phyloP scores from a whole-genome alignment of 345 rosid genomes.

The Carallia brachiata region DNA sequence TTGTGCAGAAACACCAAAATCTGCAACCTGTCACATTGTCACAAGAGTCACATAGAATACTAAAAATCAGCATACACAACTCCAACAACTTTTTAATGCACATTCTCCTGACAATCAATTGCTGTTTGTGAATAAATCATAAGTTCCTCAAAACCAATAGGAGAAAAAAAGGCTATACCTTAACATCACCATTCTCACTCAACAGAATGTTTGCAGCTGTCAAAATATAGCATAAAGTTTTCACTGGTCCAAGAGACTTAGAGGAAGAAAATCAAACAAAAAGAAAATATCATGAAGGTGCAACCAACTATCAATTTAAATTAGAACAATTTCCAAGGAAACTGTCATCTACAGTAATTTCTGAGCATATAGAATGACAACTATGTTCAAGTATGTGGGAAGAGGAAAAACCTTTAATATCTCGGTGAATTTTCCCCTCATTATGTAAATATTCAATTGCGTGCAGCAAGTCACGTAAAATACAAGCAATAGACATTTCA shows the following conservation, averaged over 20 bases:
- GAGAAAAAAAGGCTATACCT: constrained; percentile 50
- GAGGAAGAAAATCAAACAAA: constrained; percentile 14
- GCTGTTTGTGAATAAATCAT: constrained; percentile 13
- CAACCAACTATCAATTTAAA: constrained; percentile 5
- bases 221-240: constrained; percentile 28
- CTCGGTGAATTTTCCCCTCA: constrained; percentile 98
- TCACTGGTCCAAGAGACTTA: constrained; percentile 24
- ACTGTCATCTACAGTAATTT: background rate
- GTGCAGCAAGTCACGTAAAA: constrained; percentile 90
- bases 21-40: constrained; percentile 77
- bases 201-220: constrained; percentile 96
- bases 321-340: background rate
- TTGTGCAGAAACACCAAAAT: constrained; percentile 99
- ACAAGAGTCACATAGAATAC: constrained; percentile 21
- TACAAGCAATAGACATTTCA: constrained; percentile 89
- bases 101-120: background rate
- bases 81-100: background rate
- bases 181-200: constrained; percentile 95
- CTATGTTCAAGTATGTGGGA: background rate
- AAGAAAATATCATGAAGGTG: constrained; percentile 1
- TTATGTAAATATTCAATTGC: constrained; percentile 93
- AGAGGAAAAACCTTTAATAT: constrained; percentile 77
- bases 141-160: background rate
- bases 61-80: constrained; percentile 19
- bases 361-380: background rate